A percentile compares a stretch with the other conserved stretches of the same genome.
Evolutionary conservation across 805 yeast genomes (phyloP).

Genomic region (Lachancea sp.): DNA sequence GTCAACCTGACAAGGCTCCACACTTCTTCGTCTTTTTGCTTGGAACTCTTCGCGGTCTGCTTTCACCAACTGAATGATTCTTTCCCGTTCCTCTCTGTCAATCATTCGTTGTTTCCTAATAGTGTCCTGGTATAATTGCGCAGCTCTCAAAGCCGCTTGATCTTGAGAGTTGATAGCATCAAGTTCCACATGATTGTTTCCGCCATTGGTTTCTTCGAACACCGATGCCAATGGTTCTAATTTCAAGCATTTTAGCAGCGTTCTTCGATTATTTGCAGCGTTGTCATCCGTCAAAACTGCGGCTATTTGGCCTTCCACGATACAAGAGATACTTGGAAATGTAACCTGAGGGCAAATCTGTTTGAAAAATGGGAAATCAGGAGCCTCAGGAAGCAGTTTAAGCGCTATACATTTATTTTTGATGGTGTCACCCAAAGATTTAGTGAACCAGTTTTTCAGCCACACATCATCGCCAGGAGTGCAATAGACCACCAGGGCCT

Average conservation of each 20-base stretch:
- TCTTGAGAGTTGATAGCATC: neutral
- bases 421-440: slow-evolving; percentile 13
- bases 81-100: slow-evolving; percentile 46
- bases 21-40: slow-evolving; percentile 15
- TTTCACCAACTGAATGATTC: slow-evolving; percentile 47
- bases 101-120: slow-evolving; percentile 28
- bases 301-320: slow-evolving; percentile 43
- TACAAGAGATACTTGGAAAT: slow-evolving; percentile 52
- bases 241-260: slow-evolving; percentile 1
- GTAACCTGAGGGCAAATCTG: slow-evolving; percentile 48
- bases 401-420: slow-evolving; percentile 34
- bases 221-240: slow-evolving; percentile 5
- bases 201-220: slow-evolving; percentile 10
- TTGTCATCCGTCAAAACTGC: slow-evolving; percentile 37
- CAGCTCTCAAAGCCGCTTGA: slow-evolving; percentile 25
- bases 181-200: neutral
- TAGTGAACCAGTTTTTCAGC: slow-evolving; percentile 23
- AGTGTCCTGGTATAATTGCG: slow-evolving; percentile 35
- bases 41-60: slow-evolving; percentile 47
- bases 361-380: slow-evolving; percentile 42
- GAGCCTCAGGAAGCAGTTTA: slow-evolving; percentile 35
- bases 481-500: slow-evolving; percentile 38
- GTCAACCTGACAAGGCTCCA: slow-evolving; percentile 9
- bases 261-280: slow-evolving; percentile 3
- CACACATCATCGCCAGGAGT: slow-evolving; percentile 27